phyloP scores from a whole-genome alignment of 2,329 filamentous ascomycete genomes.

The Grosmannia serpens region DNA sequence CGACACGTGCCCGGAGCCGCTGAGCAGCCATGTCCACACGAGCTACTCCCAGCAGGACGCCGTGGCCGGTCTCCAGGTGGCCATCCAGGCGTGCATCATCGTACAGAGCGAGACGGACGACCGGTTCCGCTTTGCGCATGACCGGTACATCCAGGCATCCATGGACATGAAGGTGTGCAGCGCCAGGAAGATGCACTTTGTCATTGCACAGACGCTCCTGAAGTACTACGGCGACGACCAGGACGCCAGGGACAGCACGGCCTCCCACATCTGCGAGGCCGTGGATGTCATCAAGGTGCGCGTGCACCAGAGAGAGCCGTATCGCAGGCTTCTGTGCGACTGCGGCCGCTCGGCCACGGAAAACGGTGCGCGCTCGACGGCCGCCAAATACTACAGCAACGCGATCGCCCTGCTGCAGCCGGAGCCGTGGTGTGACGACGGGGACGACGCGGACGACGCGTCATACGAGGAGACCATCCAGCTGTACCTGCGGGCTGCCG shows the following conservation, averaged over 20 bases:
- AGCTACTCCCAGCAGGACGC: conserved; percentile 54
- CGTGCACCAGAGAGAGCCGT: conserved; percentile 50
- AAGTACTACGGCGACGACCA: conserved; percentile 55
- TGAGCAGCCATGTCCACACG: conserved; percentile 25
- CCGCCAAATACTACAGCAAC: conserved; percentile 68
- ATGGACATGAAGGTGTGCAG: conserved; percentile 58
- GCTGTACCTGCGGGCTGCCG: conserved; percentile 66
- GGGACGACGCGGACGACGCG: conserved; percentile 64
- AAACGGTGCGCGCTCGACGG: conserved; percentile 71
- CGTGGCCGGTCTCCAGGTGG: conserved; percentile 67
- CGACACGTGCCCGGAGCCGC: conserved; percentile 20
- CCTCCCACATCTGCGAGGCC: conserved; percentile 70
- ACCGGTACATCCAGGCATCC: conserved; percentile 72
- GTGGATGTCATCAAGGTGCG: conserved; percentile 61
- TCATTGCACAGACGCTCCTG: conserved; percentile 71
- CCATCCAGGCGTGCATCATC: conserved; percentile 70
- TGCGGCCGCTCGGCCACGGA: conserved; percentile 70
- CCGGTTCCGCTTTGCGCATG: conserved; percentile 77
- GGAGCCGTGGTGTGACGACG: conserved; percentile 60
- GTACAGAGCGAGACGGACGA: conserved; percentile 76
- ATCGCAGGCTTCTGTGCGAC: conserved; percentile 64
- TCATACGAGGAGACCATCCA: conserved; percentile 79
- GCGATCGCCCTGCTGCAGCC: conserved; percentile 71
- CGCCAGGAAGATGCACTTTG: conserved; percentile 74
- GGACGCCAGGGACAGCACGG: conserved; percentile 57